Evolutionary conservation across 2,329 filamentous ascomycete genomes (phyloP).

Genomic region (Oidium heveae): DNA sequence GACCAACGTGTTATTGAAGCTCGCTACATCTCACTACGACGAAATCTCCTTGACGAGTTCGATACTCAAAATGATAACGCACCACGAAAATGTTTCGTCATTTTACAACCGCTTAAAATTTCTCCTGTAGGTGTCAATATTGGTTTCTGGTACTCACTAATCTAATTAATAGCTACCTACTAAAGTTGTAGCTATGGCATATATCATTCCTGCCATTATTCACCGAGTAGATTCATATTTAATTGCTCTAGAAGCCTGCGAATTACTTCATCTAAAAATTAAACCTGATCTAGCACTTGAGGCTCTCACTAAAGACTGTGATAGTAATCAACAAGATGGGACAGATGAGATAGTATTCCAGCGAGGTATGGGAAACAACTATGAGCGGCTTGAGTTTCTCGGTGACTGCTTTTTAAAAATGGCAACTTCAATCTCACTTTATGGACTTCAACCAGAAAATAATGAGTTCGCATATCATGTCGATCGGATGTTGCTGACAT

Average conservation of each 20-base stretch:
- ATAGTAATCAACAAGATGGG: slow-evolving; percentile 52
- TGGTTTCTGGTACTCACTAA: neutral
- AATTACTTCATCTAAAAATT: slow-evolving; percentile 36
- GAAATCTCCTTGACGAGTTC: slow-evolving; percentile 57
- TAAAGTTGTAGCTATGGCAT: slow-evolving; percentile 43
- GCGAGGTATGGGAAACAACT: slow-evolving; percentile 75
- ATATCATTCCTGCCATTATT: slow-evolving; percentile 62
- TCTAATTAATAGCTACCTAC: slow-evolving; percentile 30
- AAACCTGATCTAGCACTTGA: slow-evolving; percentile 51
- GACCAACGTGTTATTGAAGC: slow-evolving; percentile 65
- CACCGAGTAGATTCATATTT: slow-evolving; percentile 61
- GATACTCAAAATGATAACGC: slow-evolving; percentile 23
- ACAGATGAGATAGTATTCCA: slow-evolving; percentile 48
- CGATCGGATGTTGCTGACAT: slow-evolving; percentile 70
- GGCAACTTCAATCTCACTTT: slow-evolving; percentile 75
- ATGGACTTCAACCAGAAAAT: slow-evolving; percentile 46
- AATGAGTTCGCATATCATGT: slow-evolving; percentile 78
- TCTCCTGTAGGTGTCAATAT: slow-evolving; percentile 35
- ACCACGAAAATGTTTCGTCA: slow-evolving; percentile 34
- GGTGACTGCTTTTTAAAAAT: slow-evolving; percentile 91
- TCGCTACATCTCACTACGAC: slow-evolving; percentile 46
- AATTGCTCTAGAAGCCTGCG: slow-evolving; percentile 52
- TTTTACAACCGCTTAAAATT: slow-evolving; percentile 50
- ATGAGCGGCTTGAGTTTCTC: slow-evolving; percentile 80
- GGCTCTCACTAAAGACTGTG: slow-evolving; percentile 77